Evolutionary conservation across 164 flowering plant genomes (phyloP).

Genomic region (Malania oleifera): DNA sequence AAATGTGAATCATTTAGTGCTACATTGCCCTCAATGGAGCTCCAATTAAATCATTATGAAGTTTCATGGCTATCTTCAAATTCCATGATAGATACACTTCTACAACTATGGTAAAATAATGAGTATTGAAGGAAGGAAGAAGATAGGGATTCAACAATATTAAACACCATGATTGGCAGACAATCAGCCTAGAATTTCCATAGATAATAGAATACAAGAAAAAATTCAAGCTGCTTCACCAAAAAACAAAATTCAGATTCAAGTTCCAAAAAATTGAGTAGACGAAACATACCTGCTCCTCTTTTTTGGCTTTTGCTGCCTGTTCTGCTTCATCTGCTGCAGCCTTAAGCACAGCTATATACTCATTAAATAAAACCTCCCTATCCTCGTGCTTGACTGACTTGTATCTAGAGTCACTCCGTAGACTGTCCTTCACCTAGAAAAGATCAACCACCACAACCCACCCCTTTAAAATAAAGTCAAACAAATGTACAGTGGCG

Average conservation of each 20-base stretch:
- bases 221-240: not conserved
- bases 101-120: no score
- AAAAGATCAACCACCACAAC: constrained; percentile 5
- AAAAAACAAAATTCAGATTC: not conserved
- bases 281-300: constrained; percentile 56
- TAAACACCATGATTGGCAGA: no score
- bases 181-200: not conserved
- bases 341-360: constrained; percentile 66
- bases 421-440: constrained; percentile 82
- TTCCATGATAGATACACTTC: no score
- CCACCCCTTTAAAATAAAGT: no score
- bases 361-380: constrained; percentile 76
- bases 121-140: no score
- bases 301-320: constrained; percentile 59
- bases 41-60: no score
- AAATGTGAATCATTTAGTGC: no score
- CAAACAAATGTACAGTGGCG: no score
- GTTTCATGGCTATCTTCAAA: no score
- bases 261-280: not conserved
- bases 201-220: not conserved
- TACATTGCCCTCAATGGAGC: no score
- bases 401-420: constrained; percentile 83
- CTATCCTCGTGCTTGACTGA: constrained; percentile 87
- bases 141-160: no score
- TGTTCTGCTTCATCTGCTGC: constrained; percentile 52